These are phyloP conservation scores for Cylindrodendrum hubeiense DNA, from an alignment of 2,329 filamentous ascomycete genomes.

Conservation along the genomic window DNA sequence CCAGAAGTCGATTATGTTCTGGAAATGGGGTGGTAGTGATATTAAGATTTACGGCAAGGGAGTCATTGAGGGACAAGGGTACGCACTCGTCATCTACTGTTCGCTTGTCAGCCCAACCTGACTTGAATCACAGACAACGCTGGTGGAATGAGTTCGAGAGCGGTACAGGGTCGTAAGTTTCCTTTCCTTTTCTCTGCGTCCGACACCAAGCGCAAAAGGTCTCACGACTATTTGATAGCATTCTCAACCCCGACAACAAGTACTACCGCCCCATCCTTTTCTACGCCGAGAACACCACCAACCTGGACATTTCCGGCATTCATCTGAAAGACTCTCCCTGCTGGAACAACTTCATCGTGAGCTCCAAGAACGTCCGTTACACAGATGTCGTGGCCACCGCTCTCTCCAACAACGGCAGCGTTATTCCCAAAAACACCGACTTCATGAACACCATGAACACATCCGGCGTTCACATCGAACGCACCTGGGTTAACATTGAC, in stretches of 20 bases:
- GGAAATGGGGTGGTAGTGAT: conserved; percentile 72
- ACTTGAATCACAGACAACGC: conserved; percentile 21
- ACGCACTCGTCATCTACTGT: not conserved
- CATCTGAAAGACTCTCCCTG: conserved; percentile 71
- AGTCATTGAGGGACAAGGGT: conserved; percentile 66
- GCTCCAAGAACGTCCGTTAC: conserved; percentile 65
- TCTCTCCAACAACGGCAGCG: conserved; percentile 58
- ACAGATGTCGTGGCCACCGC: conserved; percentile 67
- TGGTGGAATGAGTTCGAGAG: conserved; percentile 38
- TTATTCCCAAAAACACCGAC: conserved; percentile 70
- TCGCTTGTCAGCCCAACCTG: not conserved
- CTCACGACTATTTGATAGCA: conserved; percentile 32
- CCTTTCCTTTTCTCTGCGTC: accelerated
- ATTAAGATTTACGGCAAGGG: conserved; percentile 71
- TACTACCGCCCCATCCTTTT: conserved; percentile 72
- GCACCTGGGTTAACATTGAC: conserved; percentile 65
- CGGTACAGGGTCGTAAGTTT: conserved; percentile 31
- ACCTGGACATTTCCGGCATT: conserved; percentile 68
- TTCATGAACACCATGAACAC: conserved; percentile 73
- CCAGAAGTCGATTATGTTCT: conserved; percentile 69
- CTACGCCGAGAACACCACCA: conserved; percentile 71
- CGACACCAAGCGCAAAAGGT: not conserved
- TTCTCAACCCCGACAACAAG: conserved; percentile 64
- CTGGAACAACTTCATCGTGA: conserved; percentile 74
- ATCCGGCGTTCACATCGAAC: conserved; percentile 63